Conservation (phyloP, 1,284 basidiomycete genomes). For the Meripilus lineatus region DNA sequence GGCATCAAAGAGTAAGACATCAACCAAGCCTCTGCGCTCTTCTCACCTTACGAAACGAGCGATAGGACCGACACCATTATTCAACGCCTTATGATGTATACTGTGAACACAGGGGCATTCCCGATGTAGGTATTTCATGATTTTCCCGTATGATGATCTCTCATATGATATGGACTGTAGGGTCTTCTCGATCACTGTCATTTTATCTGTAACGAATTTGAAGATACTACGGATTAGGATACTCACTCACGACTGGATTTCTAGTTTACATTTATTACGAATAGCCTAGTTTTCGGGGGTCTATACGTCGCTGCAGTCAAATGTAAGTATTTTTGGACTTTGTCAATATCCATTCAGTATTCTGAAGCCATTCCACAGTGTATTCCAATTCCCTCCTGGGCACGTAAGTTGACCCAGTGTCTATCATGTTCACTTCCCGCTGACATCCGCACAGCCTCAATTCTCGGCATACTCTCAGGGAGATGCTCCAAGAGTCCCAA, state of each 20-base stretch:
- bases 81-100: constrained; percentile 2
- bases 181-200: neutral
- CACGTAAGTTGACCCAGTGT: constrained; percentile 5
- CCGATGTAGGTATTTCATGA: constrained; percentile 1
- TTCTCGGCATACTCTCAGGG: constrained; percentile 1
- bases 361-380: neutral
- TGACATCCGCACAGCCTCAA: constrained; percentile 5
- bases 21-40: no score
- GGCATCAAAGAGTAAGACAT: constrained; percentile 1
- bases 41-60: no score
- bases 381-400: constrained; percentile 8
- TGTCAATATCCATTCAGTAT: neutral
- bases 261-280: constrained; percentile 3
- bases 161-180: no score
- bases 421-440: no score
- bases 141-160: neutral
- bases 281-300: constrained; percentile 5
- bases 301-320: constrained; percentile 1
- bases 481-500: no score
- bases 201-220: neutral
- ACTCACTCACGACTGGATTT: neutral
- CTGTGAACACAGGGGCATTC: constrained; percentile 4
- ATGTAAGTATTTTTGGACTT: neutral
- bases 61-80: constrained; percentile 3
- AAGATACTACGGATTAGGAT: no score